Conservation (phyloP, 1,139 yeast genomes). For the Blastobotrys petasosporus region DNA sequence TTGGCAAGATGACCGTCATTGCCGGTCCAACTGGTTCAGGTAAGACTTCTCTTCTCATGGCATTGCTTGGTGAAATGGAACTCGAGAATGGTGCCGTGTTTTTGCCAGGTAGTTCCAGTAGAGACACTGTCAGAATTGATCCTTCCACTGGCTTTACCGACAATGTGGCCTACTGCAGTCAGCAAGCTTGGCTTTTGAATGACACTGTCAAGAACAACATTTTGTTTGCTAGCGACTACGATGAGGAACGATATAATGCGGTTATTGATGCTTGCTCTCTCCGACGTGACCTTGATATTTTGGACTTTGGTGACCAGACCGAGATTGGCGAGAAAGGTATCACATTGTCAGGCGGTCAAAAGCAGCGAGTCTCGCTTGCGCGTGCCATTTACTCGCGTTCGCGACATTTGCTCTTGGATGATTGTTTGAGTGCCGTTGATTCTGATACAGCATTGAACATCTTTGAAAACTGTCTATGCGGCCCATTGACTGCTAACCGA, state of each 20-base stretch:
- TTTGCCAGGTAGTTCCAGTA: constrained; percentile 66
- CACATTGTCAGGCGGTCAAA: constrained; percentile 94
- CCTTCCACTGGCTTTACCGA: constrained; percentile 76
- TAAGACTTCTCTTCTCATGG: constrained; percentile 83
- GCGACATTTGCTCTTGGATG: constrained; percentile 77
- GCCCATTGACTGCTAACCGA: constrained; percentile 76
- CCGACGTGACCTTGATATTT: constrained; percentile 69
- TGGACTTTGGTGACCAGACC: constrained; percentile 63
- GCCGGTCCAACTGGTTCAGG: constrained; percentile 96
- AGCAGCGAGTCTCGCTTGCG: constrained; percentile 91
- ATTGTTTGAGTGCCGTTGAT: constrained; percentile 94
- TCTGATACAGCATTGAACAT: constrained; percentile 93
- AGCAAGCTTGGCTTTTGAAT: constrained; percentile 90
- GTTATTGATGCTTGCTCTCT: constrained; percentile 70
- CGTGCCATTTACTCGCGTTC: constrained; percentile 88
- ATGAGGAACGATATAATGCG: constrained; percentile 66
- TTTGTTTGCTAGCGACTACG: constrained; percentile 65
- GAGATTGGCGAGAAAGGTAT: constrained; percentile 96
- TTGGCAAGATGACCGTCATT: constrained; percentile 74
- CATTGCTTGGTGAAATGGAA: constrained; percentile 92
- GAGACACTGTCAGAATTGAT: constrained; percentile 64
- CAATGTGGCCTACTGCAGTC: constrained; percentile 92
- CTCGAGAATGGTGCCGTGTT: constrained; percentile 61
- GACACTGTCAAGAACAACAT: constrained; percentile 83
- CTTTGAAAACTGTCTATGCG: constrained; percentile 82